A percentile compares a stretch with the other conserved stretches of the same genome.
Conservation (phyloP, 495 filamentous ascomycete species). For the Evernia prunastri region DNA sequence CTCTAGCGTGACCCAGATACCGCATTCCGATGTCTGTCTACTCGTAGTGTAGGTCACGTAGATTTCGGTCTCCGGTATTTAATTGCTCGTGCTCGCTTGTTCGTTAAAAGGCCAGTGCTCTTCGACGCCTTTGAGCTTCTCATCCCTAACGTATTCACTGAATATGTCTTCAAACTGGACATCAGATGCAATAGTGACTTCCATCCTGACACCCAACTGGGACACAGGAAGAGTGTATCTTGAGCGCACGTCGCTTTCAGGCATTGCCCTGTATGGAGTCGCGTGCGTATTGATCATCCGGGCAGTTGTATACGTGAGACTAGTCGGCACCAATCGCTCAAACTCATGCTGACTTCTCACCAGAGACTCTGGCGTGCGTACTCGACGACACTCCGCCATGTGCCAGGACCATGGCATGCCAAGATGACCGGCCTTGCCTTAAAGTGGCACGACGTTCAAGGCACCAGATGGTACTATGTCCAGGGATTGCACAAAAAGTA, state of each 20-base stretch:
- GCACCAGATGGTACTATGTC: constrained; percentile 17
- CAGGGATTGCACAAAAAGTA: constrained; percentile 19
- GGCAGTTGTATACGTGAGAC: constrained; percentile 8
- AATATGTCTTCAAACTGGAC: neutral
- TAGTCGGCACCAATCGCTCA: neutral
- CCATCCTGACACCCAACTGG: neutral
- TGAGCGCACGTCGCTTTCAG: constrained; percentile 6
- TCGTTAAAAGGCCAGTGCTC: neutral
- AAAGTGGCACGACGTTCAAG: constrained; percentile 10
- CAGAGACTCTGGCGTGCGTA: constrained; percentile 16
- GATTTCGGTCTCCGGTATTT: constrained; percentile 13
- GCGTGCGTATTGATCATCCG: neutral
- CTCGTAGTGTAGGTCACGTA: neutral
- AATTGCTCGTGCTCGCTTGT: neutral
- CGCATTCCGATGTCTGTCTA: neutral
- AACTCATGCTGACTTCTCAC: neutral
- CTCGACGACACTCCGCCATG: constrained; percentile 12
- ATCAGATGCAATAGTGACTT: neutral
- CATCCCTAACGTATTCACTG: neutral
- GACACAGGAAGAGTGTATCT: neutral
- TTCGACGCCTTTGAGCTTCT: neutral
- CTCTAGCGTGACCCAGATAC: neutral
- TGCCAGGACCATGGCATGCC: constrained; percentile 18
- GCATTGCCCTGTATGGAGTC: constrained; percentile 2
- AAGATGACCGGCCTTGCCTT: constrained; percentile 13